Conservation (phyloP, 169 alveolate genomes). For the Pseudocohnilembus persalinus region DNA sequence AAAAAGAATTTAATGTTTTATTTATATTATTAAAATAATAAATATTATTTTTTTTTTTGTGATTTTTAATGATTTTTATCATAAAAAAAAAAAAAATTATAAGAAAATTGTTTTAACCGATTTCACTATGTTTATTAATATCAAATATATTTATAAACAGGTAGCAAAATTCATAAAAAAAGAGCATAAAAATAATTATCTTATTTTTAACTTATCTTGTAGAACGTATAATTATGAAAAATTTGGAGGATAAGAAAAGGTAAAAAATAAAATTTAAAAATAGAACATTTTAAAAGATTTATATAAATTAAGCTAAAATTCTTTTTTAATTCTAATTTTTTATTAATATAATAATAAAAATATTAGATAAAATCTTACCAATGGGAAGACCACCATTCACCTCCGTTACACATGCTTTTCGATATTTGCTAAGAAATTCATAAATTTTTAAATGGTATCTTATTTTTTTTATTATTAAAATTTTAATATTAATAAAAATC, state of each 20-base stretch:
- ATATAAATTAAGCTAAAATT: no score
- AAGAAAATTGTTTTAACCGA: no score
- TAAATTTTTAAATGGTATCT: slow-evolving; percentile 45
- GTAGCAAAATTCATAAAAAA: slow-evolving; percentile 15
- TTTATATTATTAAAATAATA: neutral
- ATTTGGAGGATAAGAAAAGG: neutral
- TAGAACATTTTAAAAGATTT: neutral
- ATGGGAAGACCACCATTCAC: slow-evolving; percentile 86
- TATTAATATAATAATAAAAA: no score
- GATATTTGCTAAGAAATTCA: slow-evolving; percentile 74
- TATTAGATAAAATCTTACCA: slow-evolving; percentile 31
- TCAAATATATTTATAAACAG: neutral
- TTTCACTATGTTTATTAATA: no score
- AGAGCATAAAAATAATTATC: slow-evolving; percentile 5
- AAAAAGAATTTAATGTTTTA: no score
- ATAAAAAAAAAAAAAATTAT: no score
- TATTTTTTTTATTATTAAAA: no score
- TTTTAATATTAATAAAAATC: no score
- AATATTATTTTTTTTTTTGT: slow-evolving; percentile 9
- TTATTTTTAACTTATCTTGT: slow-evolving; percentile 22
- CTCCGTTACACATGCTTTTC: slow-evolving; percentile 72
- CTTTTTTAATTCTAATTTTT: no score
- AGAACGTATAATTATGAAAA: slow-evolving; percentile 19
- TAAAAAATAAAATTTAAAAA: no score
- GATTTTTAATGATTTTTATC: no score